Base-by-base conservation (phyloP, 2,329 filamentous ascomycete genomes). In the Colletotrichum neosansevieriae region DNA sequence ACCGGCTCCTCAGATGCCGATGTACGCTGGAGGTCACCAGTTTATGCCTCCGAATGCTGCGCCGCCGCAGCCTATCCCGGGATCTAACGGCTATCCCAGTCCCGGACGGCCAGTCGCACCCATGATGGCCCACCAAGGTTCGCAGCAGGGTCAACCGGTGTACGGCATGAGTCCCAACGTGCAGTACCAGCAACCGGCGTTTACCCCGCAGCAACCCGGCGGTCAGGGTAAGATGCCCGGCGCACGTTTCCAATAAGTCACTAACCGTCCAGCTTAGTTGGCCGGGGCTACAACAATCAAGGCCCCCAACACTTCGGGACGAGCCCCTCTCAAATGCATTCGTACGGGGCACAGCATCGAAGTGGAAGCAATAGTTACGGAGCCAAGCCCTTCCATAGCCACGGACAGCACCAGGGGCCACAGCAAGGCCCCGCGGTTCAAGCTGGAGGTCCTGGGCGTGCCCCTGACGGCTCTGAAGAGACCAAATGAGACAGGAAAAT, bases 61-160 rank as follows among this genome's bases (percentile, higher is more conserved):
- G 2, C 85, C 85, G 17, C 87, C 86, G 32, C 88, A 89, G 72
- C 79, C 82, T 9, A 86, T 89, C 62, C 88, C 91, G 19, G 92
- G 88, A 49, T 85, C 88, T 7, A 92, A 91, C 73, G 93, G 94
- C 15, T 97, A 93, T 75, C 92, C 94, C n/a, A 98, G 95, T 76
- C 95, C 95, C 1, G 90, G 93, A 64, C 89, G 94, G 54, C 90
- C 91, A 32, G 78, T 84, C 19, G 93, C 96, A 12, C 91, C 93
- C 2, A 94, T 97, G 90, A 98, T 98, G 95, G 92, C 91, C 75
- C 94, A 94, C 72, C 94, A 97, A 81, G 93, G 93, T 63, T 98
- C 94, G 32, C 95, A 98, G 75, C 94, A 97, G 78, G 94, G 94
- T 45, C 94, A 97, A 76, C 89, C 83, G 74, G 88, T 84, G 81